phyloP scores from a whole-genome alignment of 2,329 filamentous ascomycete genomes.

The Fusarium proliferatum region DNA sequence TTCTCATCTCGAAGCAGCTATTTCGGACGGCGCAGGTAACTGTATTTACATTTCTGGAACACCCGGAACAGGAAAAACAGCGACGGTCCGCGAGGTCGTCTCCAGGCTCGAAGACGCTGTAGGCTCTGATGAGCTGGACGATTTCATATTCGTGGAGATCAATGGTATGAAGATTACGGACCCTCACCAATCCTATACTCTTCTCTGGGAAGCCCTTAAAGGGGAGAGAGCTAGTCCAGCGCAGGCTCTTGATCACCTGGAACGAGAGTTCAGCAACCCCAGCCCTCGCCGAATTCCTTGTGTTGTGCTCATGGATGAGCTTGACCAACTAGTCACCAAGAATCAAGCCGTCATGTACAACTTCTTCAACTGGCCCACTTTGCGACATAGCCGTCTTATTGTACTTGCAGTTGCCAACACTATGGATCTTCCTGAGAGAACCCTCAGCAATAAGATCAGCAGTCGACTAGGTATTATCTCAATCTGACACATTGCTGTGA shows the following conservation, averaged over 20 bases:
- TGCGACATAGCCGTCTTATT: conserved; percentile 91
- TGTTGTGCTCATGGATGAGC: conserved; percentile 97
- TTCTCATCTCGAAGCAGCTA: conserved; percentile 91
- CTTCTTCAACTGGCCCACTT: conserved; percentile 98
- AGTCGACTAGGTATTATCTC: conserved; percentile 74
- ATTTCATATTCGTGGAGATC: conserved; percentile 99
- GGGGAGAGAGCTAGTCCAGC: conserved; percentile 92
- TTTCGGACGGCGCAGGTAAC: conserved; percentile 90
- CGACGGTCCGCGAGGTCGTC: conserved; percentile 95
- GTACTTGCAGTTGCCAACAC: conserved; percentile 98
- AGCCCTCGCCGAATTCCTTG: conserved; percentile 92
- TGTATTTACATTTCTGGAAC: conserved; percentile 99
- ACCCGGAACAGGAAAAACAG: conserved; percentile 96
- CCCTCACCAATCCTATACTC: conserved; percentile 92
- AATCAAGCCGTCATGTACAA: conserved; percentile 99
- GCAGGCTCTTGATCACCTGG: conserved; percentile 89
- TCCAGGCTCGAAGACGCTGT: conserved; percentile 90
- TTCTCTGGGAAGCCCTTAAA: conserved; percentile 96
- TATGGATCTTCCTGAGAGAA: conserved; percentile 97
- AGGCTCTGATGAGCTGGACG: conserved; percentile 88
- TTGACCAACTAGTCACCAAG: conserved; percentile 96
- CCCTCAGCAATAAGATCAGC: conserved; percentile 97
- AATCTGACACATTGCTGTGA: not conserved
- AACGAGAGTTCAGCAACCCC: conserved; percentile 91
- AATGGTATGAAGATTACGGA: conserved; percentile 99